These are phyloP conservation scores for Acmispon strigosus DNA, from an alignment of 306 rosid genomes.

Conservation along the genomic window DNA sequence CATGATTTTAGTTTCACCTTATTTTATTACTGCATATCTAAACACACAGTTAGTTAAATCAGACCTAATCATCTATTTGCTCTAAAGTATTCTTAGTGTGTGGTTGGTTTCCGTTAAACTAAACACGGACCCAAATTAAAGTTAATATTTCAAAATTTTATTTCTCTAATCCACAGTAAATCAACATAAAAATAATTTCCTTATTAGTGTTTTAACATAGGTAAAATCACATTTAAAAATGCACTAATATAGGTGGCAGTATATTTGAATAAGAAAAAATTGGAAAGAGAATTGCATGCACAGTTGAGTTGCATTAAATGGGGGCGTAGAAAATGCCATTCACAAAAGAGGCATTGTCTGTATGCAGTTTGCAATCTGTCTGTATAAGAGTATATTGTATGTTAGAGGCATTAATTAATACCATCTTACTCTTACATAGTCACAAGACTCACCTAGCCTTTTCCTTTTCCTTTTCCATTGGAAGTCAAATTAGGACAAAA, in stretches of 20 bases:
- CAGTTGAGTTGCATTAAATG: constrained; percentile 33
- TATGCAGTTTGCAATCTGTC: constrained; percentile 37
- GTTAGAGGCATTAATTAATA: constrained; percentile 25
- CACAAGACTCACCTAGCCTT: constrained; percentile 8
- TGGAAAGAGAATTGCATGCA: not conserved
- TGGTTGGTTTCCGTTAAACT: too few relatives aligned
- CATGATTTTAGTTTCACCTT: too few relatives aligned
- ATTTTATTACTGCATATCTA: too few relatives aligned
- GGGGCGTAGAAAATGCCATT: constrained; percentile 18
- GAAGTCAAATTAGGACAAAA: constrained; percentile 39
- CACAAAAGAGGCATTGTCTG: constrained; percentile 22
- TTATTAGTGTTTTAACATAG: too few relatives aligned
- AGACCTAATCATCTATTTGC: too few relatives aligned
- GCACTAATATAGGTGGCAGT: constrained; percentile 20
- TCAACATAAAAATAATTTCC: too few relatives aligned
- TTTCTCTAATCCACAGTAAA: too few relatives aligned
- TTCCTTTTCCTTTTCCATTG: constrained; percentile 26
- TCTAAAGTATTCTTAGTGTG: too few relatives aligned
- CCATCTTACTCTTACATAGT: constrained; percentile 27
- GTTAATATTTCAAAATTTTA: too few relatives aligned
- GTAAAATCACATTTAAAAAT: too few relatives aligned
- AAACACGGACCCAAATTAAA: too few relatives aligned
- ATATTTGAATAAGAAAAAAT: not conserved
- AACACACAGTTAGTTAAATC: too few relatives aligned
- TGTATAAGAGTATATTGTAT: constrained; percentile 5